These are phyloP conservation scores for Ophiognomonia clavigignenti-juglandacearum DNA, from an alignment of 2,329 filamentous ascomycete species.

Conservation along the genomic window DNA sequence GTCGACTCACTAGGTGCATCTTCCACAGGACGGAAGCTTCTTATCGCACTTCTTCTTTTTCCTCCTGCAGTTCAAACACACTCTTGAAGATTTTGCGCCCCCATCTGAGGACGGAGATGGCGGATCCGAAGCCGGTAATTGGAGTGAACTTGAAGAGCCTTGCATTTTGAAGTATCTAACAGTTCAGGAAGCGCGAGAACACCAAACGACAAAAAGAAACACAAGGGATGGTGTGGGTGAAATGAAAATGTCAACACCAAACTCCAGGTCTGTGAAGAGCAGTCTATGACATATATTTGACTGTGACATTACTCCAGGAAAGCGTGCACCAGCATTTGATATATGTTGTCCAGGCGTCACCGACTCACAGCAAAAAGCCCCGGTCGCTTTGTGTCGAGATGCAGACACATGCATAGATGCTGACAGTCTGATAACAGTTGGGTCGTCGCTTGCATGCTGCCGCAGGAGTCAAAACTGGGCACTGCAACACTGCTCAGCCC, in stretches of 20 bases:
- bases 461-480: slow-evolving; percentile 8
- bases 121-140: slow-evolving; percentile 13
- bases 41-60: slow-evolving; percentile 27
- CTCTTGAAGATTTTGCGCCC: slow-evolving; percentile 21
- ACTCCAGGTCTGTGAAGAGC: neutral
- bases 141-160: slow-evolving; percentile 7
- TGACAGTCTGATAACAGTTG: slow-evolving; percentile 3
- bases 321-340: slow-evolving; percentile 13
- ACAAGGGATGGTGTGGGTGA: too few relatives aligned
- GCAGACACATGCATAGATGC: slow-evolving; percentile 13
- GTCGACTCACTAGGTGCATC: slow-evolving; percentile 23
- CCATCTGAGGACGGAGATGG: slow-evolving; percentile 17
- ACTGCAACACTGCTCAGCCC: slow-evolving; percentile 15
- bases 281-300: slow-evolving; percentile 8
- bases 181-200: neutral
- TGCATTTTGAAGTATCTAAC: slow-evolving; percentile 12
- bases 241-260: neutral
- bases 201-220: neutral
- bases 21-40: slow-evolving; percentile 22
- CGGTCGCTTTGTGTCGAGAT: slow-evolving; percentile 8
- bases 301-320: slow-evolving; percentile 3
- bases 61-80: slow-evolving; percentile 24
- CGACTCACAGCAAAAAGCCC: too few relatives aligned
- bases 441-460: slow-evolving; percentile 11
- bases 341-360: slow-evolving; percentile 11